These are phyloP conservation scores for Sindora glabra DNA, from an alignment of 306 rosid genomes.

Conservation along the genomic window DNA sequence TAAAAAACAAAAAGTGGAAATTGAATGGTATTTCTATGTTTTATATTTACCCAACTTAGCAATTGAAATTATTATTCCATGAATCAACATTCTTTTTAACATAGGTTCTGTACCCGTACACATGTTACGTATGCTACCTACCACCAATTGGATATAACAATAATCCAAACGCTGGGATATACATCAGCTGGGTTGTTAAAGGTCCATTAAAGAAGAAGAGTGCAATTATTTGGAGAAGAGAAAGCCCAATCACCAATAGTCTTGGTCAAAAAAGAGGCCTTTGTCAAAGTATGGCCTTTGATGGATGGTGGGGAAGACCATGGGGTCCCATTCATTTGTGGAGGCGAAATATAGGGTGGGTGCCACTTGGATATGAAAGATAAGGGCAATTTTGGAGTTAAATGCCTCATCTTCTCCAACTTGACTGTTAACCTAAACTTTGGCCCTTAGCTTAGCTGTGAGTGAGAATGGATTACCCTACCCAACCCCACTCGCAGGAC, in stretches of 20 bases:
- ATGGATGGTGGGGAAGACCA: slow-evolving; percentile 10
- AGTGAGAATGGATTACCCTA: slow-evolving; percentile 23
- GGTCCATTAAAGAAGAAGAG: slow-evolving; percentile 8
- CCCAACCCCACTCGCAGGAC: slow-evolving; percentile 8
- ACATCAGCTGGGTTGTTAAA: slow-evolving; percentile 13
- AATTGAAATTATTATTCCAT: no score
- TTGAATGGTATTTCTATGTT: no score
- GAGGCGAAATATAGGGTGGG: slow-evolving; percentile 30
- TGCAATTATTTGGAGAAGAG: slow-evolving; percentile 7
- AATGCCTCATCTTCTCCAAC: slow-evolving; percentile 23
- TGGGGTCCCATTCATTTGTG: slow-evolving; percentile 36
- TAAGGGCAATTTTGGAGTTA: slow-evolving; percentile 33
- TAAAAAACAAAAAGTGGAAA: no score
- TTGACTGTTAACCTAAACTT: slow-evolving; percentile 1
- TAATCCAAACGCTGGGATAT: no score
- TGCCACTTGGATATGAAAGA: slow-evolving; percentile 32
- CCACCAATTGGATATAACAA: no score
- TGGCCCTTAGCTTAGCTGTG: slow-evolving; percentile 36
- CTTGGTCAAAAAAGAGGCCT: slow-evolving; percentile 26
- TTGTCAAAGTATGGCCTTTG: slow-evolving; percentile 21
- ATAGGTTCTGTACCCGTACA: no score
- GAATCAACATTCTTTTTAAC: no score
- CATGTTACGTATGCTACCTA: no score
- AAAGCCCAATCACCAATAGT: slow-evolving; percentile 7
- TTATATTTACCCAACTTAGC: no score